These are phyloP conservation scores for Boletales sp. DNA, from an alignment of 768 basidiomycete genomes.

Conservation along the genomic window DNA sequence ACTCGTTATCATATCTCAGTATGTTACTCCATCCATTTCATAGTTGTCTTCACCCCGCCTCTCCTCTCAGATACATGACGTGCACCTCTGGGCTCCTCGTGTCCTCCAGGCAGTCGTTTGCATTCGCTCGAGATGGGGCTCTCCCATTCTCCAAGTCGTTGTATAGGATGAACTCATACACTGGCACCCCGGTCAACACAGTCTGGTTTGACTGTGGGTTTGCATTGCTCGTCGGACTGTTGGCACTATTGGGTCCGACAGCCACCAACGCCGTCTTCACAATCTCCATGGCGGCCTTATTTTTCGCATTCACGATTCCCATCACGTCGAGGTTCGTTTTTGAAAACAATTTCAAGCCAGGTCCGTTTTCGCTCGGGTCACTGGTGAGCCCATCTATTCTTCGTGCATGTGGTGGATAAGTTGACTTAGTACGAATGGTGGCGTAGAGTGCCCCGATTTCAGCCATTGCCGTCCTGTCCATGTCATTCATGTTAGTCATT, in stretches of 20 bases:
- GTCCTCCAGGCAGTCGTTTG: conserved; percentile 53
- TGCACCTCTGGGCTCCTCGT: conserved; percentile 40
- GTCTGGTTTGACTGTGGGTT: conserved; percentile 47
- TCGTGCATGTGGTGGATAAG: background rate
- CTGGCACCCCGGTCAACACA: conserved; percentile 52
- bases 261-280: conserved; percentile 58
- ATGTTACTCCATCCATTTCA: conserved; percentile 3
- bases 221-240: conserved; percentile 45
- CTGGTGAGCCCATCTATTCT: conserved; percentile 26
- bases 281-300: conserved; percentile 39
- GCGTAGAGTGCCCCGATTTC: conserved; percentile 51
- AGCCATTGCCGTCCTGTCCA: conserved; percentile 52
- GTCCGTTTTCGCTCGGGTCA: conserved; percentile 42
- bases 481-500: conserved; percentile 59
- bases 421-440: conserved; percentile 1
- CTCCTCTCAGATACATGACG: conserved; percentile 38
- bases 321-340: conserved; percentile 48
- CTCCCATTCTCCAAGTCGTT: conserved; percentile 52
- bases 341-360: conserved; percentile 41
- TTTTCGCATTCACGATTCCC: conserved; percentile 43
- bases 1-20: conserved; percentile 47
- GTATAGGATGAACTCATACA: conserved; percentile 48
- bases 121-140: conserved; percentile 55
- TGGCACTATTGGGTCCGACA: conserved; percentile 48
- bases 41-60: background rate